Percentiles rank a stretch among this genome's conserved stretches.
Conservation (phyloP, 768 basidiomycete genomes). For the Leccinum imitatum region DNA sequence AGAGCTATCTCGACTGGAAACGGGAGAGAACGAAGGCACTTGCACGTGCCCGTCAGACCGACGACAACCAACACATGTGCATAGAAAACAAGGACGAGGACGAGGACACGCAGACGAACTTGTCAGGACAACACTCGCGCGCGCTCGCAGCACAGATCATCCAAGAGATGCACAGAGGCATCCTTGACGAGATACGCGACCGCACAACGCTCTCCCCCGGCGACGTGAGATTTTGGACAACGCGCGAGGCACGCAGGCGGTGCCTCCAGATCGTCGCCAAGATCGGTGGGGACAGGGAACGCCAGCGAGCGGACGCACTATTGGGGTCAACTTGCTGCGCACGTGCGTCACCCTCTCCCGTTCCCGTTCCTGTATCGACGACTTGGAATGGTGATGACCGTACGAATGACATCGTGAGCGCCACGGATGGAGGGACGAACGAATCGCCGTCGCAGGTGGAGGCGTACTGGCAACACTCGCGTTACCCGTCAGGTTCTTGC, state of each 20-base stretch:
- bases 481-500: no score
- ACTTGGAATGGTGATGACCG: no score
- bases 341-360: no score
- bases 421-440: no score
- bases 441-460: no score
- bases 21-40: slow-evolving; percentile 23
- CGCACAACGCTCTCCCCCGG: background rate
- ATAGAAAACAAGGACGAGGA: background rate
- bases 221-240: slow-evolving; percentile 76
- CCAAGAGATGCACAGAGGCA: slow-evolving; percentile 67
- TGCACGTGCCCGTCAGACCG: background rate
- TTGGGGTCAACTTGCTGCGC: no score
- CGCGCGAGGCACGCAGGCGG: slow-evolving; percentile 57
- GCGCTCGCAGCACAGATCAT: slow-evolving; percentile 70
- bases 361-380: no score
- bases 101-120: slow-evolving; percentile 24
- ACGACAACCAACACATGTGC: background rate
- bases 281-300: background rate
- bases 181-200: slow-evolving; percentile 62
- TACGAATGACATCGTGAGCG: no score
- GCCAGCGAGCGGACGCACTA: background rate
- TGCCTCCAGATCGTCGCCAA: background rate
- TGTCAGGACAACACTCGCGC: slow-evolving; percentile 56
- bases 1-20: slow-evolving; percentile 63
- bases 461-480: no score